Conservation (phyloP, 2,329 filamentous ascomycete genomes). For the Lachnellula cervina region DNA sequence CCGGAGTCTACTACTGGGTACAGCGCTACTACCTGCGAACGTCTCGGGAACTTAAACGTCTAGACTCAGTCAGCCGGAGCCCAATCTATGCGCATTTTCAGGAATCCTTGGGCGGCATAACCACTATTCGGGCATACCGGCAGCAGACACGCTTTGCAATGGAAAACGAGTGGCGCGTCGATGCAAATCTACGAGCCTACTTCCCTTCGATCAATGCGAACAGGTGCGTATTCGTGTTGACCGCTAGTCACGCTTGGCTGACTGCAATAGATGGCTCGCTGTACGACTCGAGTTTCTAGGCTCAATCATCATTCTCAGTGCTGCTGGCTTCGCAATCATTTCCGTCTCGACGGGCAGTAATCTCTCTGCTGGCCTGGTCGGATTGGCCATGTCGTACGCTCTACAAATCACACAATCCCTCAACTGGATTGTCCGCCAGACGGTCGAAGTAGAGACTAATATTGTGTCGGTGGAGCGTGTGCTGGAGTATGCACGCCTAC, state of each 20-base stretch:
- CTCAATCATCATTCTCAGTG: constrained; percentile 83
- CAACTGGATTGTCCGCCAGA: constrained; percentile 99
- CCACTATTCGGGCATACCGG: constrained; percentile 90
- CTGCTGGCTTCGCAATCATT: constrained; percentile 77
- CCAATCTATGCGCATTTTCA: constrained; percentile 99
- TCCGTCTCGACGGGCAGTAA: constrained; percentile 65
- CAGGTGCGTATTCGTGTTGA: constrained; percentile 21
- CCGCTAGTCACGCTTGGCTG: constrained; percentile 6
- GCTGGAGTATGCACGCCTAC: constrained; percentile 86
- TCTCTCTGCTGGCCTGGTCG: constrained; percentile 71
- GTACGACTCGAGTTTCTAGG: constrained; percentile 94
- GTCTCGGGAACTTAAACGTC: constrained; percentile 89
- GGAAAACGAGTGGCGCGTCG: constrained; percentile 97
- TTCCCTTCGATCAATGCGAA: constrained; percentile 88
- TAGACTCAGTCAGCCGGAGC: constrained; percentile 92
- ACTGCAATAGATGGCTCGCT: constrained; percentile 73
- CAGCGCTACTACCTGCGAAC: constrained; percentile 96
- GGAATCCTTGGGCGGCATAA: constrained; percentile 88
- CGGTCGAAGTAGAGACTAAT: constrained; percentile 99
- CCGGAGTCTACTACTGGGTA: constrained; percentile 80
- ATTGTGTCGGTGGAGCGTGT: constrained; percentile 98
- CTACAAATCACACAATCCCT: constrained; percentile 94
- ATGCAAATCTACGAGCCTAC: constrained; percentile 89
- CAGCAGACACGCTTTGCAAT: constrained; percentile 82
- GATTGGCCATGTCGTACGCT: constrained; percentile 94